These are phyloP conservation scores for Ophiosphaerella narmari DNA, from an alignment of 2,329 filamentous ascomycete genomes.

Conservation along the genomic window DNA sequence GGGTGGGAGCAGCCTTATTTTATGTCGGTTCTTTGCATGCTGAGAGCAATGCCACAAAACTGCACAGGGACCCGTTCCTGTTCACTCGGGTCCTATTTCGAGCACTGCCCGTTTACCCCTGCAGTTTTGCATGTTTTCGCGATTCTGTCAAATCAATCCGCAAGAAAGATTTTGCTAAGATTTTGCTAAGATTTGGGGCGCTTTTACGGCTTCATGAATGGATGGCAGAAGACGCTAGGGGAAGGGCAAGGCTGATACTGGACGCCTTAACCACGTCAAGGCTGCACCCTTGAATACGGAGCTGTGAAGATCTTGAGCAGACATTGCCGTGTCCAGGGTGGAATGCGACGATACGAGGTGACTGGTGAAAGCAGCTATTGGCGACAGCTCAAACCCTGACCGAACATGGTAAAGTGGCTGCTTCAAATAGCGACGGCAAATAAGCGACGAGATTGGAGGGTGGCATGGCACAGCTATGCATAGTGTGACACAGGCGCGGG, in stretches of 20 bases:
- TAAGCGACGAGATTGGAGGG: background rate
- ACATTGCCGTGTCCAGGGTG: background rate
- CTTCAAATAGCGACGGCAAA: conserved; percentile 1
- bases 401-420: background rate
- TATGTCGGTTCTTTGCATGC: background rate
- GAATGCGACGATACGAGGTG: conserved; percentile 22
- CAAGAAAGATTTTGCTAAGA: conserved; percentile 11
- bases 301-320: background rate
- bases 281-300: background rate
- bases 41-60: conserved; percentile 6
- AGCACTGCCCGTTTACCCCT: conserved; percentile 3
- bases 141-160: conserved; percentile 17
- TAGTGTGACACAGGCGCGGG: no score
- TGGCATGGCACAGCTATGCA: no score
- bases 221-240: conserved; percentile 4
- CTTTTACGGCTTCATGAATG: conserved; percentile 11
- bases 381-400: background rate
- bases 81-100: conserved; percentile 18
- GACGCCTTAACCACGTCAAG: conserved; percentile 4
- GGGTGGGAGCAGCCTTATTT: background rate
- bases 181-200: conserved; percentile 20
- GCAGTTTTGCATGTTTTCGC: conserved; percentile 2
- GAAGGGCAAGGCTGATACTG: conserved; percentile 7
- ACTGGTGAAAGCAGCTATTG: conserved; percentile 2
- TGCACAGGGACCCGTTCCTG: conserved; percentile 13